A percentile compares a stretch with the other conserved stretches of the same genome.
Evolutionary conservation across 2,329 filamentous ascomycete genomes (phyloP).

Genomic region (Colletotrichum cereale): DNA sequence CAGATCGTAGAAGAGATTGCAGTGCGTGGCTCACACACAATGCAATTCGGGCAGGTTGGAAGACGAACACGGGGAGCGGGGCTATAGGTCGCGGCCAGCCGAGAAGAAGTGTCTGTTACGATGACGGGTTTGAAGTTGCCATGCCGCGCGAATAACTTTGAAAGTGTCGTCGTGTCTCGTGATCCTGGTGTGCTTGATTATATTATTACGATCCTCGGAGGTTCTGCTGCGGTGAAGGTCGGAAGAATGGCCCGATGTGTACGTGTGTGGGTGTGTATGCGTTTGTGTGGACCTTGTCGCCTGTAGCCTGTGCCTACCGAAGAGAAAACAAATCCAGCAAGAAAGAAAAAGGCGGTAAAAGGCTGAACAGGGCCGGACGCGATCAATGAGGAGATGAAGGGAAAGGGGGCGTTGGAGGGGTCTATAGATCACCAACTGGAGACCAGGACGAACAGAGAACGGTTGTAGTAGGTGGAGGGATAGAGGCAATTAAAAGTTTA

Average conservation of each 20-base stretch:
- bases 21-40: conserved; percentile 40
- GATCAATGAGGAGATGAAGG: conserved; percentile 9
- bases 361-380: conserved; percentile 11
- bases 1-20: neutral
- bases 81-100: conserved; percentile 26
- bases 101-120: conserved; percentile 12
- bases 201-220: neutral
- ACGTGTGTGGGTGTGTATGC: conserved; percentile 6
- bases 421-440: conserved; percentile 35
- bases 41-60: conserved; percentile 33
- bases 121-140: conserved; percentile 28
- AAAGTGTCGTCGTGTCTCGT: neutral
- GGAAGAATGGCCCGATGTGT: conserved; percentile 11
- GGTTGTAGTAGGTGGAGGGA: conserved; percentile 28
- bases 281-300: conserved; percentile 9
- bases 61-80: conserved; percentile 5
- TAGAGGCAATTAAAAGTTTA: conserved; percentile 39
- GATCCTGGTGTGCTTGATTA: neutral
- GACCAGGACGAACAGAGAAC: conserved; percentile 30
- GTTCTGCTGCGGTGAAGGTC: conserved; percentile 3
- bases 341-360: neutral
- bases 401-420: conserved; percentile 25
- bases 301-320: neutral
- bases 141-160: conserved; percentile 26
- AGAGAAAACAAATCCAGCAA: neutral